Evolutionary conservation across 176 grass and related monocot species (phyloP).

Genomic region (Sorghum bicolor): DNA sequence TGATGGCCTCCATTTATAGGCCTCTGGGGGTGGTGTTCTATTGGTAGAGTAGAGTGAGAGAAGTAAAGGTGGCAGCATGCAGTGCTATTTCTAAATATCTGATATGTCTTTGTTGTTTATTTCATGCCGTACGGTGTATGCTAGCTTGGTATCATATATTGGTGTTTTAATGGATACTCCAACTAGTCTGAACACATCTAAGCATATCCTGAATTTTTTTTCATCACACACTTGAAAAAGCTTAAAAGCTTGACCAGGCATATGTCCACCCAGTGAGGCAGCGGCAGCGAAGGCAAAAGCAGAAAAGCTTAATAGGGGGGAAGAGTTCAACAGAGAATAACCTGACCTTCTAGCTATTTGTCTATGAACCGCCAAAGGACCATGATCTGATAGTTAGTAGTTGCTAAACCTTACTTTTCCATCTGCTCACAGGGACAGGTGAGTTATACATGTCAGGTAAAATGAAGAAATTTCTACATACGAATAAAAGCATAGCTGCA

Average conservation of each 20-base stretch:
- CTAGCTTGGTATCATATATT: neutral
- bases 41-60: neutral
- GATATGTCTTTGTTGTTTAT: neutral
- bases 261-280: neutral
- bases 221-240: neutral
- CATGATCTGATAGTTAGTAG: neutral
- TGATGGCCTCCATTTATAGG: slow-evolving; percentile 39
- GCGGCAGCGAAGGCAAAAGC: neutral
- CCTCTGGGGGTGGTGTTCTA: neutral
- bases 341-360: neutral
- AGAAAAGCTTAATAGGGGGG: neutral
- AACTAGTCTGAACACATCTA: neutral
- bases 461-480: neutral
- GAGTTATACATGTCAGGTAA: neutral
- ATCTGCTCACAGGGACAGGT: neutral
- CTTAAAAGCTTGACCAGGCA: neutral
- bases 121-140: neutral
- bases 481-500: neutral
- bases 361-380: neutral
- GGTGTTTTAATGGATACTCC: neutral
- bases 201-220: neutral
- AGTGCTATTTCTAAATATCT: neutral
- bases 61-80: neutral
- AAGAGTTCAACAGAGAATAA: neutral
- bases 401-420: neutral